Base-by-base conservation (phyloP, 345 rosid genomes). In the Mangifera indica region DNA sequence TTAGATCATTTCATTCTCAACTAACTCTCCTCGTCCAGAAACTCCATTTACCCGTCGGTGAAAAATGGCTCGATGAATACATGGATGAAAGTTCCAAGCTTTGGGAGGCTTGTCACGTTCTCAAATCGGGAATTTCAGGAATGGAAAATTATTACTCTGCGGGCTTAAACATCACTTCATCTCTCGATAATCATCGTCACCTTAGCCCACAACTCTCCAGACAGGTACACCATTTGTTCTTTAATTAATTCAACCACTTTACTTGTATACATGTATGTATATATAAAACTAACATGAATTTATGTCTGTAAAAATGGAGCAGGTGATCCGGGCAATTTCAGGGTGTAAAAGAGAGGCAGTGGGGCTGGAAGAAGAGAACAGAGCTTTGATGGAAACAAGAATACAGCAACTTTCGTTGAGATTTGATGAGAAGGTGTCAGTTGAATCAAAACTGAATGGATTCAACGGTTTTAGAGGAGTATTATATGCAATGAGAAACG, bases 71-170 rank as follows among this genome's bases (percentile, higher is more conserved):
- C 2, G 93, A 95, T 62, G 99, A 95, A 67, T 95, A 92, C 87
- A 95, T 95, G 99, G 99, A 95, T 79, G 99, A 95, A 73, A 95
- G 97, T 37, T 90, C 98, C 45, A 89, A 87, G 76, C 92, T 95
- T 4, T 92, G 98, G 99, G 98, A 95, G 44, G 97, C 90, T 7
- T 92, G 93, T 62, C 98, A 86, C 76, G 89, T 95, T 67, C 85
- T 95, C 72, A 95, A 95, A 81, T 81, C 89, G 10, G 94, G 93
- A 56, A 78, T 92, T 54, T 86, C 97, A 10, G 88, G 84, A 69
- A 80, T 95, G 77, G 99, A 95, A 48, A 83, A 75, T 68, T 92
- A 84, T 63, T 91, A 78, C 82, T 88, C 97, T 42, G 82, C 96
- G 67, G 97, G 87, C 0, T 71, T 87, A 48, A 88, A 92, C 49